Evolutionary conservation across 2,329 filamentous ascomycete genomes (phyloP).

Genomic region (Dothiorella sarmentorum): DNA sequence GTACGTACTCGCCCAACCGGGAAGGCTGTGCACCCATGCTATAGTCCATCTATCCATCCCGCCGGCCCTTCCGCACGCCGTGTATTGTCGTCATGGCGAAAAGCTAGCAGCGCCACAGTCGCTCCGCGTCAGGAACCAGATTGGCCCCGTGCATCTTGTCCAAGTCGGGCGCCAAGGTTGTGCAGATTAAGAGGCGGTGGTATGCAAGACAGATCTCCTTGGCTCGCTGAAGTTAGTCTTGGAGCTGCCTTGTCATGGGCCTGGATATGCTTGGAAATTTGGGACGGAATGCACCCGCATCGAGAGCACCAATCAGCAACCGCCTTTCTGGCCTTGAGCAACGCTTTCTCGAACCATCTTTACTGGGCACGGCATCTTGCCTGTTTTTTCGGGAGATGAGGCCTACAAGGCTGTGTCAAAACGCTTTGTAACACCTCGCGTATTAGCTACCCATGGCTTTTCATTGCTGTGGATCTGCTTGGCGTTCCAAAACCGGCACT

Average conservation of each 20-base stretch:
- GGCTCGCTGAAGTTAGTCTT: not conserved
- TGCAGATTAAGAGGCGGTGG: not conserved
- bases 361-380: not conserved
- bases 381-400: not conserved
- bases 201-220: not conserved
- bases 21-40: too few species aligned
- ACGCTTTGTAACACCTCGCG: slow-evolving; percentile 7
- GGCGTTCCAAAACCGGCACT: slow-evolving; percentile 8
- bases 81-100: not conserved
- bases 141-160: not conserved
- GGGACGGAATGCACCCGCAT: slow-evolving; percentile 1
- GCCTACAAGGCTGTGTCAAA: slow-evolving; percentile 13
- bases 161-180: not conserved
- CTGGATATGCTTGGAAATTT: not conserved
- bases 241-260: not conserved
- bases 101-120: slow-evolving; percentile 4
- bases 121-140: slow-evolving; percentile 1
- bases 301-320: not conserved
- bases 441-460: not conserved
- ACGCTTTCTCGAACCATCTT: not conserved
- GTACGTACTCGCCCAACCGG: too few species aligned
- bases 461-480: not conserved
- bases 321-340: not conserved
- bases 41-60: not conserved
- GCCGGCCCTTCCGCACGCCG: not conserved